Base-by-base conservation (phyloP, 2,329 filamentous ascomycete genomes). In the Ceratocystis alfenasii region DNA sequence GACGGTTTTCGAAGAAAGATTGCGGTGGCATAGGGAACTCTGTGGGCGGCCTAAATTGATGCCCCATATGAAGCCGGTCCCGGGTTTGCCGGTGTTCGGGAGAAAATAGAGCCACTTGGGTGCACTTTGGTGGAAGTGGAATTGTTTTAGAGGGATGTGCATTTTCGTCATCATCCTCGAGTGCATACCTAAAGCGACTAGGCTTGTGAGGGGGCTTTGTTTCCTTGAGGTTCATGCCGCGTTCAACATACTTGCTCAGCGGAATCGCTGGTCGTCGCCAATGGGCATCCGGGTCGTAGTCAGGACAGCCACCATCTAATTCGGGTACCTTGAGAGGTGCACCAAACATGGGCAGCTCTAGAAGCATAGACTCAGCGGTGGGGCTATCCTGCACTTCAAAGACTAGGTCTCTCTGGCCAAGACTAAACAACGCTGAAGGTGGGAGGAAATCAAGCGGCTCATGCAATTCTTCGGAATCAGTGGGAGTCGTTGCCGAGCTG, bases 21-120 rank as follows among this genome's bases (percentile, higher is more conserved):
- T 93, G 88, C 1, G 87, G 83, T 0, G 94, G 94, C 92, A 97
- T 97, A 0, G 85, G 83, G 73, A 91, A 87, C 73, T 97, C 93
- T 0, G 90, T 91, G 0, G 94, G 94, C 17, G 94, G 94, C 65
- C 92, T 83, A 78, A 99, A 97, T 69, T 93, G 89, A 74, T 96
- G 92, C 7, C 89, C 89, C 8, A 90, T 89, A 73, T 96, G 90
- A 4, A 99, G 83, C 17, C 94, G 83, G 73, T 97, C 93, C 66
- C 93, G 85, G 50, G 96, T 91, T 65, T 87, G 83, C 74, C 93
- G 95, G 77, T 95, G 93, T 68, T 95, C 89, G 0, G 90, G 86
- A 69, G 89, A 86, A 76, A 99, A 99, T 0, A 99, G 78, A 1
- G 93, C 92, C 67, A 96, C 90, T 68, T 89, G 83, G 1, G 81